Base-by-base conservation (phyloP, 179 eudicot species). In the Silene noctiflora region DNA sequence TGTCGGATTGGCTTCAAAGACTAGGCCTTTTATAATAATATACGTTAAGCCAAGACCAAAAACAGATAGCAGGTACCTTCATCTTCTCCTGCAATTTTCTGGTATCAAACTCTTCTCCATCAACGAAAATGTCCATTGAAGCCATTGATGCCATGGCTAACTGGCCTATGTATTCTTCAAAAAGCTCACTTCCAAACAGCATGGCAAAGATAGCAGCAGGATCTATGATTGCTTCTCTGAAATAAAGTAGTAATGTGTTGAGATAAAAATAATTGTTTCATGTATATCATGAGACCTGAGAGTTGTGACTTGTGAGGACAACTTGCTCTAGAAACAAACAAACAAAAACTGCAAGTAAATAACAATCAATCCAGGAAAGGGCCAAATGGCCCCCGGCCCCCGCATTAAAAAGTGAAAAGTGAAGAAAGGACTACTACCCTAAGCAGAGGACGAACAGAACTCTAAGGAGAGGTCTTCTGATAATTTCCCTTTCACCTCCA, bases 111-210 rank as follows among this genome's bases (percentile, higher is more conserved):
- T 90, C 91, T 79, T 96, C 98, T 58, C 92, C 90, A 71, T 93
- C 98, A 39, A 90, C 77, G 82, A 82, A 88, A 67, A 93, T 81
- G 87, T 96, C 98, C 86, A 91, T 78, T 19, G 99, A 96, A 77
- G 96, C 99, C 96, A 96, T 93, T 75, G 99, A 96, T 80, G 99
- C 98, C 98, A 96, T 91, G 80, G 99, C 99, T 71, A 91, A 93
- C 84, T 96, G 92, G 64, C 99, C 99, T 80, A 96, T 93, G 78
- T 96, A 93, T 71, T 91, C 99, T 86, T 96, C 99, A 83, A 96
- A 96, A 80, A 93, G 94, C 85, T 96, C 99, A 86, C 99, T 96
- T 82, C 99, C 99, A 85, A 96, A 96, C 48, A 96, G 97, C 97
- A 96, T 93, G 19, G 99, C 99, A 82, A 96, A 96, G 48, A 96